Percentiles rank a stretch among this genome's conserved stretches.
Evolutionary conservation across 768 basidiomycete genomes (phyloP).

Genomic region (Trametes cinnabarina): DNA sequence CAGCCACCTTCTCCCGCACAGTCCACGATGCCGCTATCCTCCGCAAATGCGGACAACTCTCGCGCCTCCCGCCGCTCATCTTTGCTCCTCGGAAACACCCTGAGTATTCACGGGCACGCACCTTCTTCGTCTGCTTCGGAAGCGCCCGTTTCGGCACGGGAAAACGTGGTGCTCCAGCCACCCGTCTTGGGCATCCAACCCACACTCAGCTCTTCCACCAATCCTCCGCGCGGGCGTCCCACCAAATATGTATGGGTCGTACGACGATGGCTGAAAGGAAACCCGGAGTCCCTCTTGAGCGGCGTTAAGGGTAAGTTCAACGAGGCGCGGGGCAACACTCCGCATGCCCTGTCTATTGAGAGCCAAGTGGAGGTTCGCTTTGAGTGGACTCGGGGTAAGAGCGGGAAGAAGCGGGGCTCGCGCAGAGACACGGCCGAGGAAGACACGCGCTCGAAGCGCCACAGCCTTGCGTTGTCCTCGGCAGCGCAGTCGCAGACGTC

Average conservation of each 20-base stretch:
- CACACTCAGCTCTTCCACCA: slow-evolving; percentile 49
- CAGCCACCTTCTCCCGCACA: slow-evolving; percentile 9
- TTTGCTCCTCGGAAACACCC: slow-evolving; percentile 1
- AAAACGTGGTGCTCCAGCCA: slow-evolving; percentile 34
- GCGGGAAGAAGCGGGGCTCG: slow-evolving; percentile 21
- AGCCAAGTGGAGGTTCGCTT: slow-evolving; percentile 65
- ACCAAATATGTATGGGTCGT: slow-evolving; percentile 74
- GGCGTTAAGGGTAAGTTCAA: slow-evolving; percentile 43
- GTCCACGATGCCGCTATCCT: background rate
- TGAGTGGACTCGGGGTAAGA: slow-evolving; percentile 67
- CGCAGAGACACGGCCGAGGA: slow-evolving; percentile 26
- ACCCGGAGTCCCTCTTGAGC: slow-evolving; percentile 43
- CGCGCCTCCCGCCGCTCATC: slow-evolving; percentile 12
- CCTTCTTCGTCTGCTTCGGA: slow-evolving; percentile 7
- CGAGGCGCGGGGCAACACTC: slow-evolving; percentile 20
- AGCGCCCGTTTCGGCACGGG: slow-evolving; percentile 7
- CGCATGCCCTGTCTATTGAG: slow-evolving; percentile 12
- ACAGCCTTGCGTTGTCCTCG: slow-evolving; percentile 18
- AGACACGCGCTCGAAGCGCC: slow-evolving; percentile 13
- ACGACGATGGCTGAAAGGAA: slow-evolving; percentile 69
- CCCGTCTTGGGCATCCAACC: slow-evolving; percentile 70
- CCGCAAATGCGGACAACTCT: slow-evolving; percentile 6
- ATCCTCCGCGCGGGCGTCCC: slow-evolving; percentile 39
- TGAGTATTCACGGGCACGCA: slow-evolving; percentile 3
- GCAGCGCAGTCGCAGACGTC: slow-evolving; percentile 22